Base-by-base conservation (phyloP, 2,329 filamentous ascomycete genomes). In the Tolypocladium nubicola region DNA sequence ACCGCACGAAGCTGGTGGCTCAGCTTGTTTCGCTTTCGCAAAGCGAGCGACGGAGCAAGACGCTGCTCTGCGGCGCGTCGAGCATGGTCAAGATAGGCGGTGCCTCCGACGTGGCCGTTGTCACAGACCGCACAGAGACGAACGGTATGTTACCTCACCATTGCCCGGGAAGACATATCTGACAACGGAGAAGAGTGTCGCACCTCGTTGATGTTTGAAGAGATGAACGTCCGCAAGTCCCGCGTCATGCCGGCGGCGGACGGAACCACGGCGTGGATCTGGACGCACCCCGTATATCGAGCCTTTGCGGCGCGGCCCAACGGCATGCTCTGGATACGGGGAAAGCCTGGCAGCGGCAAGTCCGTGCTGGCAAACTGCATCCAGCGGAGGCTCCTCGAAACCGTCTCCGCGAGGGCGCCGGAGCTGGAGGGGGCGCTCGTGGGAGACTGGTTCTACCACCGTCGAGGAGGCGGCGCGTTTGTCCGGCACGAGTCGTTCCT, bases 341-440 rank as follows among this genome's bases (percentile, higher is more conserved):
- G 57, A 5, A 58, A 58, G 35, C 57, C 57, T 8, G 57, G 57
- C 8, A 58, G 54, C 21, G 57, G 57, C 9, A 58, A 58, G 35
- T 58, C 57, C 19, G 54, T 58, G n/a, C 33, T 58, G 21, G 57
- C 57, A 53, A 52, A 35, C 30, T 38, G n/a, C n/a, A 58, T 56
- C 30, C 39, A 53, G n/a, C 33, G 55, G 11, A 19, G 37, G n/a
- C 54, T 58, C 19, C 33, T 38, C 21, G 26, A 33, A 7, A 16
- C 47, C 10, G 30, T 30, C 14, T 19, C 47, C 38, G 5, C 38
- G 38, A 19, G 38, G 38, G 38, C 38, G 38, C 14, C 16, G 38
- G 14, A 19, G 38, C 38, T 39, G 38, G 14, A 39, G 38, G 38
- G 14, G 38, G 38, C 38, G 38, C 47, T 50, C 23, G 47, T 50